A percentile compares a stretch with the other conserved stretches of the same genome.
Conservation (phyloP, 1,139 yeast species). For the Suhomyces coccinellae region DNA sequence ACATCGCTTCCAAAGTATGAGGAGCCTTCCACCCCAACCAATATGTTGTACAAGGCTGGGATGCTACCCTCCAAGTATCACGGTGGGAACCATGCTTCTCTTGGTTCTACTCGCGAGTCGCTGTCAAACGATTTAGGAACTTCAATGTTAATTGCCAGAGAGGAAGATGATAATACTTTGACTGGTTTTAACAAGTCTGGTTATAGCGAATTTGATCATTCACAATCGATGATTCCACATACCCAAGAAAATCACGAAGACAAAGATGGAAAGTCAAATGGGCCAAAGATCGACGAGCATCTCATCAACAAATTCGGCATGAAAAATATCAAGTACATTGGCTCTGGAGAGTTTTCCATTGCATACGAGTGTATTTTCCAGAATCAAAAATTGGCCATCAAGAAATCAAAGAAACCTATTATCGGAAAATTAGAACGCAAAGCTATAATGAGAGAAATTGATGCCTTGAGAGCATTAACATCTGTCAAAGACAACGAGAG, state of each 20-base stretch:
- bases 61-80: slow-evolving; percentile 14
- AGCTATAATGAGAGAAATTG: slow-evolving; percentile 45
- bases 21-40: slow-evolving; percentile 37
- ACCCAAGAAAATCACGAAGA: slow-evolving; percentile 7
- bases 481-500: slow-evolving; percentile 46
- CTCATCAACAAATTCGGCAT: slow-evolving; percentile 65
- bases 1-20: slow-evolving; percentile 4
- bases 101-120: slow-evolving; percentile 2
- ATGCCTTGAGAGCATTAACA: slow-evolving; percentile 44
- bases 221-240: slow-evolving; percentile 3
- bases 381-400: slow-evolving; percentile 76
- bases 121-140: background rate
- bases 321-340: slow-evolving; percentile 65
- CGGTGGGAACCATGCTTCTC: slow-evolving; percentile 16
- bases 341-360: slow-evolving; percentile 84
- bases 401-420: slow-evolving; percentile 64
- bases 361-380: slow-evolving; percentile 78
- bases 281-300: slow-evolving; percentile 51
- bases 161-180: slow-evolving; percentile 13
- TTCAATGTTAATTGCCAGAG: slow-evolving; percentile 1
- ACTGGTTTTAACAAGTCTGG: slow-evolving; percentile 9
- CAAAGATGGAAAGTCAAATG: slow-evolving; percentile 6
- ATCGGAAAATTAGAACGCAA: slow-evolving; percentile 44
- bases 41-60: slow-evolving; percentile 14
- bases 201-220: slow-evolving; percentile 1